These are phyloP conservation scores for Erodium maritimum DNA, from an alignment of 345 rosid genomes.

Conservation along the genomic window DNA sequence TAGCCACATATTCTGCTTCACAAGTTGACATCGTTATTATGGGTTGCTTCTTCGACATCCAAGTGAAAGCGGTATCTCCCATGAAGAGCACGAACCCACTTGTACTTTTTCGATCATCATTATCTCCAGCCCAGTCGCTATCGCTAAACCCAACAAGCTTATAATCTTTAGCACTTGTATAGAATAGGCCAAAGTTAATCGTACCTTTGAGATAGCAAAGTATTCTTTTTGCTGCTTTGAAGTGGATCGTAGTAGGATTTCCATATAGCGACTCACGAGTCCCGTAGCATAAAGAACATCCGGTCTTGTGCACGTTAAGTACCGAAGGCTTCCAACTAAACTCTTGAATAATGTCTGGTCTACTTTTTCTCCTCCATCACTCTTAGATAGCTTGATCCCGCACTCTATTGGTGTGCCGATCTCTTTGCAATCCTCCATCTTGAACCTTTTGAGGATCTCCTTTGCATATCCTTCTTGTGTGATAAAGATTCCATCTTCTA, in stretches of 20 bases:
- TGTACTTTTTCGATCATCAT: not conserved
- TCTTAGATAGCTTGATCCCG: not conserved
- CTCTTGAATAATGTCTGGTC: not conserved
- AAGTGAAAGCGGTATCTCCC: not conserved
- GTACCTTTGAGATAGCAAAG: too few relatives aligned
- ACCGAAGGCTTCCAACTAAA: too few relatives aligned
- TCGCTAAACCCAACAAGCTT: too few relatives aligned
- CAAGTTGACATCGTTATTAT: not conserved
- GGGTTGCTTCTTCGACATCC: not conserved
- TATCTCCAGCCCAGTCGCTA: too few relatives aligned
- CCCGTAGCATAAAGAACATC: too few relatives aligned
- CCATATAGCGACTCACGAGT: too few relatives aligned
- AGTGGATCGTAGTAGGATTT: too few relatives aligned
- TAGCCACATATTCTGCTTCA: too few relatives aligned
- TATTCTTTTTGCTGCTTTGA: too few relatives aligned
- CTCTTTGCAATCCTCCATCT: not conserved
- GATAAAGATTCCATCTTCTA: not conserved
- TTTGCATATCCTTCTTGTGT: not conserved
- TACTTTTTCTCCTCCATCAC: not conserved
- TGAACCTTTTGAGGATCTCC: slow-evolving; percentile 5
- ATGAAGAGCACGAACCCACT: not conserved
- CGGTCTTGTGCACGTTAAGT: too few relatives aligned
- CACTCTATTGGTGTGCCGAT: not conserved
- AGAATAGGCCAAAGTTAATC: too few relatives aligned
- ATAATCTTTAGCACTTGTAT: too few relatives aligned